Evolutionary conservation across 495 filamentous ascomycete species (phyloP), one percentile per base, ranked within the genome.

Genomic region (Bacidia gigantensis): DNA sequence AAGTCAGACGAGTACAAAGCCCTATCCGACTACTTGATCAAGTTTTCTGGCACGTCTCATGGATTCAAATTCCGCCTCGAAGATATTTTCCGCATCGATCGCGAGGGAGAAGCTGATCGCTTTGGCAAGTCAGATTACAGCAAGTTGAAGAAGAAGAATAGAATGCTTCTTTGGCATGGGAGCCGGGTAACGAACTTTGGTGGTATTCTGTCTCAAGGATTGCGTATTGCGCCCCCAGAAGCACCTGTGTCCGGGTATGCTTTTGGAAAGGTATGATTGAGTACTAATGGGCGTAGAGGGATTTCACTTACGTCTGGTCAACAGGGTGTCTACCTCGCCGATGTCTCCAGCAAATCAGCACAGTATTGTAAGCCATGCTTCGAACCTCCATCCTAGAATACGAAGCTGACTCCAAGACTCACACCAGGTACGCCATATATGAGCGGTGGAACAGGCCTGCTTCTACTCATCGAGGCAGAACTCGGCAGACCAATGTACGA

Each of bases 171-270:
- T 2, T 95, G 88, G 88, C 88, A 94, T 60, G 58, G 58, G 2
- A 83, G 79, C 18, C 78, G 86, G 17, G 72, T 72, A 23, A 89
- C 84, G 40, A 93, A 93, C 61, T 92, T 83, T 56, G 81, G 79
- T 57, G 85, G 86, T 54, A 92, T 94, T 46, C 74, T 94, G 22
- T 82, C 77, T 51, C 85, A 92, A 62, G 88, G 88, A 35, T 71
- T 95, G 7, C 84, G 86, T 10, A 93, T 95, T 51, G 87, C 88
- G 0, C 87, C 88, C 0, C 86, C 86, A 0, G 84, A 89, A 63
- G 86, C 85, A 0, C 87, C 85, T 1, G 80, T 80, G 2, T 77
- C 71, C 45, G 87, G 87, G 0, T 88, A 89, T 65, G 81, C 79
- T 72, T 93, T 92, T 56, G 87, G 83, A 56, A 89, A 92, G 55